Percentiles rank a stretch among this genome's conserved stretches.
phyloP scores from a whole-genome alignment of 495 filamentous ascomycete species.

The Evansstolkia leycettana region DNA sequence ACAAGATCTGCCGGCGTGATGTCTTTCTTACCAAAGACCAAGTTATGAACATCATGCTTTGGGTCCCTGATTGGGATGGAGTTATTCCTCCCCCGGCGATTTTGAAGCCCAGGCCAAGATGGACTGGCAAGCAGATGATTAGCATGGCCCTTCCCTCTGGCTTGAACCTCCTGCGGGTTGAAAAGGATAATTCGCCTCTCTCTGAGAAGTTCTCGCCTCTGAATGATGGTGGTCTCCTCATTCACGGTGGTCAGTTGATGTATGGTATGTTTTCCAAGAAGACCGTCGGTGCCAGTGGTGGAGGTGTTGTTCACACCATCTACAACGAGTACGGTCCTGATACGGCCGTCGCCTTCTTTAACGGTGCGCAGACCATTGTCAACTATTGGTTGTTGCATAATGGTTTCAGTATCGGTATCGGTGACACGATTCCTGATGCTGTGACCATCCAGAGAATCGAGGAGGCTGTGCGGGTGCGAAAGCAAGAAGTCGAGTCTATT shows the following conservation, averaged over 20 bases:
- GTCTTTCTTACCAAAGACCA: constrained; percentile 79
- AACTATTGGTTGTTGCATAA: constrained; percentile 98
- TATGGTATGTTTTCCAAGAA: constrained; percentile 89
- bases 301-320: constrained; percentile 88
- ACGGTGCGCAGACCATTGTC: constrained; percentile 82
- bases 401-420: constrained; percentile 96
- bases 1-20: constrained; percentile 91
- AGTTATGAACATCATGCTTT: constrained; percentile 91
- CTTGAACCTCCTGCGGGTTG: constrained; percentile 62
- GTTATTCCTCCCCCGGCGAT: constrained; percentile 86
- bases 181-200: constrained; percentile 38
- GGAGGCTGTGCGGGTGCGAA: constrained; percentile 62
- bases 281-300: constrained; percentile 73
- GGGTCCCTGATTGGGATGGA: constrained; percentile 97
- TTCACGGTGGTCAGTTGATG: constrained; percentile 80
- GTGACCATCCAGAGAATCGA: constrained; percentile 73
- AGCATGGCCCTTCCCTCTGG: constrained; percentile 83
- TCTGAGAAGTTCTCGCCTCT: constrained; percentile 49
- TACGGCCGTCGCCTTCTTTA: constrained; percentile 89
- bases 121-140: constrained; percentile 98
- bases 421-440: constrained; percentile 89
- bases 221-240: constrained; percentile 67
- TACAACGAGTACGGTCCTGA: constrained; percentile 84
- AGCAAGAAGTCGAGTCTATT: constrained; percentile 62
- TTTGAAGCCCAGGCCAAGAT: constrained; percentile 76